Percentiles rank a stretch among this genome's conserved stretches.
Evolutionary conservation across 495 filamentous ascomycete genomes (phyloP).

Genomic region (Aspergillus coremiiformis): DNA sequence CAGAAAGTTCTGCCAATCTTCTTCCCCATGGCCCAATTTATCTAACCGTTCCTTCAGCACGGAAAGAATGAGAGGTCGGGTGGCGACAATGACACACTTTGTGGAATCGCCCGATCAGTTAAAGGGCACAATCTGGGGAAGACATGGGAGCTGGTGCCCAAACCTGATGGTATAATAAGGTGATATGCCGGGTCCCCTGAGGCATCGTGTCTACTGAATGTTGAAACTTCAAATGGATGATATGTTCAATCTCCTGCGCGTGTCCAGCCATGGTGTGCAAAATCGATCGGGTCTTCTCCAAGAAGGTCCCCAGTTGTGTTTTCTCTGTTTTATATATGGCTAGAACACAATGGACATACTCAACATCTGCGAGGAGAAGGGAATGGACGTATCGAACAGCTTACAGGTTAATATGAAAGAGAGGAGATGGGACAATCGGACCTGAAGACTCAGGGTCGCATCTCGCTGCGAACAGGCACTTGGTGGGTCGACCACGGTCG

Average conservation of each 20-base stretch:
- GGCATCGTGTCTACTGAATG: constrained; percentile 26
- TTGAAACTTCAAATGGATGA: constrained; percentile 19
- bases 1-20: constrained; percentile 24
- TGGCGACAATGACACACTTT: constrained; percentile 34
- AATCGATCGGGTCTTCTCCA: constrained; percentile 28
- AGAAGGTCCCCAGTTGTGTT: constrained; percentile 25
- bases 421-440: constrained; percentile 23
- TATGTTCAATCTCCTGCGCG: constrained; percentile 27
- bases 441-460: constrained; percentile 25
- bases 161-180: constrained; percentile 34
- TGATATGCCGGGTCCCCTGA: constrained; percentile 27
- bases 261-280: constrained; percentile 27
- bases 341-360: constrained; percentile 1
- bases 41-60: constrained; percentile 27
- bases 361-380: background rate
- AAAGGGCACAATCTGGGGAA: background rate
- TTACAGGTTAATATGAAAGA: constrained; percentile 22
- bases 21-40: constrained; percentile 16
- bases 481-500: constrained; percentile 18
- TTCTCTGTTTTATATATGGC: constrained; percentile 30
- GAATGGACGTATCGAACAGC: background rate
- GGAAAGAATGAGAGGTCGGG: constrained; percentile 30
- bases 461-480: constrained; percentile 14
- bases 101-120: background rate
- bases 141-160: background rate